Evolutionary conservation across 2,329 filamentous ascomycete species (phyloP).

Genomic region (Apiospora aurea): DNA sequence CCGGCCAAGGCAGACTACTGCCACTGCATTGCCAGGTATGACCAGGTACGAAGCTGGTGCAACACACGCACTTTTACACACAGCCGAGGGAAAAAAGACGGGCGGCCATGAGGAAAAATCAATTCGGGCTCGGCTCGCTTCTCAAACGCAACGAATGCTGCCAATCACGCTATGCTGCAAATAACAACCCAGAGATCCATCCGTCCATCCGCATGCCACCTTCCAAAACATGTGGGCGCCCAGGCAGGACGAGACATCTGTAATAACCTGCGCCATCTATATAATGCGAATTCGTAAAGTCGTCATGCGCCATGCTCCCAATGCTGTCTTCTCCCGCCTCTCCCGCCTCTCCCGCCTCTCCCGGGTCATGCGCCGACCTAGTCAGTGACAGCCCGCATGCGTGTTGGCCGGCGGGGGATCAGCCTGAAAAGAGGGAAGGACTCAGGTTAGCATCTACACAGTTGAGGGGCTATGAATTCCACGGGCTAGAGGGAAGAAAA

Average conservation of each 20-base stretch:
- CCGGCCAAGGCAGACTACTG: neutral
- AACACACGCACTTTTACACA: neutral
- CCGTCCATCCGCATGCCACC: neutral
- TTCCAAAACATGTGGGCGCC: neutral
- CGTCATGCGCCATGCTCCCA: neutral
- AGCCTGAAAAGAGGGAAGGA: neutral
- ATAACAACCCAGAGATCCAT: slow-evolving; percentile 4
- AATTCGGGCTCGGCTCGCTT: neutral
- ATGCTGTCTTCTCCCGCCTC: neutral
- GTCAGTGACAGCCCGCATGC: neutral
- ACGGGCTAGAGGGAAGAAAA: neutral
- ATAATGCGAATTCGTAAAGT: slow-evolving; percentile 7
- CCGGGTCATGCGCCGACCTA: neutral
- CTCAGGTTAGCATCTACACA: neutral
- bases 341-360: neutral
- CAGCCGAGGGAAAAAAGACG: neutral
- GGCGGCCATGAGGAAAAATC: neutral
- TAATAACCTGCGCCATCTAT: slow-evolving; percentile 5
- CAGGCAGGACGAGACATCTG: neutral
- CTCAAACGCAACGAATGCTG: neutral
- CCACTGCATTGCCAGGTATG: neutral
- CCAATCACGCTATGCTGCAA: slow-evolving; percentile 10
- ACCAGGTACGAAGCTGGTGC: neutral
- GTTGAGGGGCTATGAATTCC: neutral
- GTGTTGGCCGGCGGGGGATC: neutral